Evolutionary conservation across 1,284 basidiomycete species (phyloP).

Genomic region (Inonotus hispidus): DNA sequence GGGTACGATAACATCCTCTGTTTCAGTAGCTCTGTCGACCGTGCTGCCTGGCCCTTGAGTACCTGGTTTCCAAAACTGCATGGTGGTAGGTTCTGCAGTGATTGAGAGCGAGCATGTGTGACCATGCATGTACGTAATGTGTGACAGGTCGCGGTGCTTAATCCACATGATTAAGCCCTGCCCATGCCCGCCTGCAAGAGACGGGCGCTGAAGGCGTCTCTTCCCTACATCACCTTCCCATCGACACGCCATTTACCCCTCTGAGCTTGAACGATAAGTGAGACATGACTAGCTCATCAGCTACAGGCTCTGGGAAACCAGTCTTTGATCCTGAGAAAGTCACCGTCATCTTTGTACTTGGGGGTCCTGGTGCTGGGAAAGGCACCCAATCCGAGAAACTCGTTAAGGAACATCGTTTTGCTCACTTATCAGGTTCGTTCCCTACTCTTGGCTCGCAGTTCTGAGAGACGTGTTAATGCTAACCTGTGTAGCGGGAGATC

Average conservation of each 20-base stretch:
- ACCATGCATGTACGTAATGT: neutral
- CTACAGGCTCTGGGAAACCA: conserved; percentile 25
- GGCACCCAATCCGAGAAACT: conserved; percentile 92
- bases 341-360: conserved; percentile 92
- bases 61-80: conserved; percentile 80
- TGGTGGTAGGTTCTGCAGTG: neutral
- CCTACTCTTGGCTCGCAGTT: conserved; percentile 10
- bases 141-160: neutral
- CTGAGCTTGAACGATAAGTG: too few species aligned
- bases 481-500: conserved; percentile 75
- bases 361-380: conserved; percentile 96
- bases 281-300: neutral
- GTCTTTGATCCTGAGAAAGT: conserved; percentile 75
- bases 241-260: neutral
- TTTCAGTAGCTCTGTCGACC: conserved; percentile 78
- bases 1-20: conserved; percentile 63
- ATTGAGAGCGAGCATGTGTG: neutral
- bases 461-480: neutral
- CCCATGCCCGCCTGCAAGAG: too few species aligned
- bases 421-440: conserved; percentile 83
- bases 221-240: too few species aligned
- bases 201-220: too few species aligned
- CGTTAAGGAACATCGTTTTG: conserved; percentile 87
- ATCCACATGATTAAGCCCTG: too few species aligned
- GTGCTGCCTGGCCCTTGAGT: conserved; percentile 81